Percentiles rank a stretch among this genome's conserved stretches.
These are phyloP conservation scores for Leishmania tarentolae DNA, from an alignment of 208 protist genomes.

Conservation along the genomic window DNA sequence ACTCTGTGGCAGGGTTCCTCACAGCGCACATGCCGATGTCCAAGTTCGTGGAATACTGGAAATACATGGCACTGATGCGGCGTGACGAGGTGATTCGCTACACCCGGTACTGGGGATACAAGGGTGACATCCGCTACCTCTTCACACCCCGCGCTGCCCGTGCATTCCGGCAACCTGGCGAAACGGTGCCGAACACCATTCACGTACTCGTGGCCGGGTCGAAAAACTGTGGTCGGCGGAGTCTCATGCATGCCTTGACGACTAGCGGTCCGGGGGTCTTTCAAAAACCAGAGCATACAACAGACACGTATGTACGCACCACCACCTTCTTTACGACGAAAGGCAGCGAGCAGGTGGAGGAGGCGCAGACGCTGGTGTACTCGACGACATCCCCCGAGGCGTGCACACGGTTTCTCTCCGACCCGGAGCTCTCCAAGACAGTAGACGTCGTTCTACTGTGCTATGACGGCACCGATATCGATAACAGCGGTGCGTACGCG, in stretches of 20 bases:
- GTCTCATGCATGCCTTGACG: conserved; percentile 57
- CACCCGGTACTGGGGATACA: conserved; percentile 86
- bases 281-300: conserved; percentile 3
- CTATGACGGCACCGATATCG: conserved; percentile 60
- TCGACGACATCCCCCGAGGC: conserved; percentile 43
- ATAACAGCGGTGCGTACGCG: conserved; percentile 38
- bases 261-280: conserved; percentile 15
- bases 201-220: conserved; percentile 72
- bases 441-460: conserved; percentile 84
- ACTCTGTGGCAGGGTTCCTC: conserved; percentile 58
- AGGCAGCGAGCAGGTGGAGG: conserved; percentile 29
- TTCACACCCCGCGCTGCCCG: conserved; percentile 63
- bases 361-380: conserved; percentile 72
- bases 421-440: conserved; percentile 52
- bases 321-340: conserved; percentile 59
- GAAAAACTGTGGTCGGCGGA: conserved; percentile 49
- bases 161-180: conserved; percentile 36
- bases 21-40: conserved; percentile 52
- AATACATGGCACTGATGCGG: conserved; percentile 77
- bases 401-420: conserved; percentile 43
- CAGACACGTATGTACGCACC: conserved; percentile 42
- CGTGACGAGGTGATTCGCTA: conserved; percentile 81
- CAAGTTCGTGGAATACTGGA: conserved; percentile 88
- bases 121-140: conserved; percentile 74
- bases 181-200: conserved; percentile 76